phyloP scores from a whole-genome alignment of 2,329 filamentous ascomycete genomes.

The Beauveria varroae region DNA sequence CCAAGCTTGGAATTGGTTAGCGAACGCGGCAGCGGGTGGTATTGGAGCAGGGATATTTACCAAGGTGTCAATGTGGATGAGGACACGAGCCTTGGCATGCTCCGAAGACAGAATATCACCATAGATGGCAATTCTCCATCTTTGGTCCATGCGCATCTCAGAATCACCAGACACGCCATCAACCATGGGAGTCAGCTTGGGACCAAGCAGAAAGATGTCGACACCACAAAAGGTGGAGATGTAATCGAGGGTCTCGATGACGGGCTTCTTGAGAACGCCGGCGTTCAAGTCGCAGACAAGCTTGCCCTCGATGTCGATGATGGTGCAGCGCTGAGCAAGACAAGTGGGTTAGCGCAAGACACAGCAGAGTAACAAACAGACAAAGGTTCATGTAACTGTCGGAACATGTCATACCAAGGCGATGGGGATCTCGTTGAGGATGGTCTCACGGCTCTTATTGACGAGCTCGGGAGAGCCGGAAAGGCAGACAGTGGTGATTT shows the following conservation, averaged over 20 bases:
- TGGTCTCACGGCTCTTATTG: slow-evolving; percentile 80
- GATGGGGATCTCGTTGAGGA: slow-evolving; percentile 87
- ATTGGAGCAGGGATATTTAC: slow-evolving; percentile 35
- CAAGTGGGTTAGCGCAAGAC: slow-evolving; percentile 12
- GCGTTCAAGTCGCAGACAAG: slow-evolving; percentile 69
- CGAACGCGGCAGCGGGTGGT: slow-evolving; percentile 11
- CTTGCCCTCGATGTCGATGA: slow-evolving; percentile 86
- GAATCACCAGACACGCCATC: slow-evolving; percentile 68
- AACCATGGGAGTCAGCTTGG: slow-evolving; percentile 74
- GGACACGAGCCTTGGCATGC: slow-evolving; percentile 89
- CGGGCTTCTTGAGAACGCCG: slow-evolving; percentile 63
- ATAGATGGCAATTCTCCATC: slow-evolving; percentile 88
- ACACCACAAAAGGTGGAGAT: slow-evolving; percentile 85
- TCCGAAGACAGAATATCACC: slow-evolving; percentile 93
- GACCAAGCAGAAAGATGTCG: slow-evolving; percentile 91
- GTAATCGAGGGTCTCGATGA: slow-evolving; percentile 78
- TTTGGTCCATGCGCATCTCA: slow-evolving; percentile 78
- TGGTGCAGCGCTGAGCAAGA: slow-evolving; percentile 68
- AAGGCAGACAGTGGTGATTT: slow-evolving; percentile 82
- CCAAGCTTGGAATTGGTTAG: slow-evolving; percentile 45
- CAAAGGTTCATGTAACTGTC: background rate
- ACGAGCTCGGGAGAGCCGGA: slow-evolving; percentile 83
- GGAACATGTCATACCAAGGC: slow-evolving; percentile 62
- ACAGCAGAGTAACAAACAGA: background rate
- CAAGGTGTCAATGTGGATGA: slow-evolving; percentile 96